These are phyloP conservation scores for Cenococcum geophilum DNA, from an alignment of 495 filamentous ascomycete genomes.

Conservation along the genomic window DNA sequence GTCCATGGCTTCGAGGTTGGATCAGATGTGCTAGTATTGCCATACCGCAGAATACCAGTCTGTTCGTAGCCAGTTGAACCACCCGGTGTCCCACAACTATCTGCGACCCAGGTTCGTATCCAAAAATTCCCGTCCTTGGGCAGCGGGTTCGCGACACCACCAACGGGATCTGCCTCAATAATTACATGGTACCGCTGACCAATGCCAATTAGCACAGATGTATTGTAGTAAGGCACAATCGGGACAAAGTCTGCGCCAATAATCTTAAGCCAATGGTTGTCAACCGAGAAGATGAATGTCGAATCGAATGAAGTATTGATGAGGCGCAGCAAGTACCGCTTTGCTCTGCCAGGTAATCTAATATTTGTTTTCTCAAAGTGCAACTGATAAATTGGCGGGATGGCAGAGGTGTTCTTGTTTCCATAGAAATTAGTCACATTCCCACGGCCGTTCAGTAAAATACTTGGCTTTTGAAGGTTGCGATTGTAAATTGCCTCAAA, in stretches of 20 bases:
- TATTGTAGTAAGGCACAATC: slow-evolving; percentile 19
- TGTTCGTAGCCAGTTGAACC: not conserved
- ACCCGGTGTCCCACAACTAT: slow-evolving; percentile 6
- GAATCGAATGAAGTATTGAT: slow-evolving; percentile 30
- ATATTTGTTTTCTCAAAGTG: no score
- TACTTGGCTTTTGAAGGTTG: slow-evolving; percentile 10
- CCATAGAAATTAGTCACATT: slow-evolving; percentile 27
- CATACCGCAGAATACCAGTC: not conserved
- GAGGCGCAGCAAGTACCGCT: slow-evolving; percentile 36
- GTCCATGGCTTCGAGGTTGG: not conserved
- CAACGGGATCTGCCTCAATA: slow-evolving; percentile 33
- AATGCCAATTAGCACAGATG: not conserved
- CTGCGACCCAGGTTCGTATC: slow-evolving; percentile 34
- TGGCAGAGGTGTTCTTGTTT: no score
- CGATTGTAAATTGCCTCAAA: no score
- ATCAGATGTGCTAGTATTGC: not conserved
- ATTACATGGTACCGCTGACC: slow-evolving; percentile 40
- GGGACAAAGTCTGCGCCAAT: slow-evolving; percentile 25
- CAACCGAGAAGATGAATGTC: slow-evolving; percentile 23
- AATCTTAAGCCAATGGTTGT: slow-evolving; percentile 22
- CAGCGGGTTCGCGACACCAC: slow-evolving; percentile 11
- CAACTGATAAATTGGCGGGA: no score
- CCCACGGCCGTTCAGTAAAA: slow-evolving; percentile 33
- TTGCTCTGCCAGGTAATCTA: not conserved
- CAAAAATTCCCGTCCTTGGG: slow-evolving; percentile 26